Conservation (phyloP, 208 protist genomes). For the Trichomonas vaginalis region DNA sequence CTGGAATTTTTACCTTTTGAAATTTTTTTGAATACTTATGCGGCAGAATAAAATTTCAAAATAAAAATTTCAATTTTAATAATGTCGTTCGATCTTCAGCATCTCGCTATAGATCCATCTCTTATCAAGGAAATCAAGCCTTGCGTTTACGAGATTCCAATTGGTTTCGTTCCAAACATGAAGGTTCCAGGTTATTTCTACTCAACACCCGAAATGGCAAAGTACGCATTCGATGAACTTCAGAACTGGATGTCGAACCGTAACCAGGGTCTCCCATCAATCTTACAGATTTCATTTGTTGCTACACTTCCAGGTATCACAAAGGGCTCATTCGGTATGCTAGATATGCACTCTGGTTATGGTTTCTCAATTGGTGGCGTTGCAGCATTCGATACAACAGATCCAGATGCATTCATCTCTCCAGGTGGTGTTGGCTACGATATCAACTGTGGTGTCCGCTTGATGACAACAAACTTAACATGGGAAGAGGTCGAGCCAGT, state of each 20-base stretch:
- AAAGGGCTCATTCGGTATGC: slow-evolving; percentile 47
- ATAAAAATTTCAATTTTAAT: no score
- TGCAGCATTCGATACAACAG: slow-evolving; percentile 63
- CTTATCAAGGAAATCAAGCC: neutral
- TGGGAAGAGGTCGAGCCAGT: slow-evolving; percentile 38
- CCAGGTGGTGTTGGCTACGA: slow-evolving; percentile 57
- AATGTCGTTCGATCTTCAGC: no score
- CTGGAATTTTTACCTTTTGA: no score
- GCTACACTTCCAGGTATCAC: slow-evolving; percentile 61
- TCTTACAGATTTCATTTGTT: slow-evolving; percentile 61
- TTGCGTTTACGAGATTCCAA: neutral
- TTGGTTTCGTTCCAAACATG: no score
- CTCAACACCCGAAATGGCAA: slow-evolving; percentile 47
- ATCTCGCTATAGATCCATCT: neutral
- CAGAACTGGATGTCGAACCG: slow-evolving; percentile 7
- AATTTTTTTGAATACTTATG: no score
- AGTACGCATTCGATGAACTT: slow-evolving; percentile 52
- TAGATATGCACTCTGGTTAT: no score
- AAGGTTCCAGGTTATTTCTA: no score
- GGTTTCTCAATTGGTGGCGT: no score
- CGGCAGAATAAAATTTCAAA: no score
- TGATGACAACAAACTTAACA: slow-evolving; percentile 58
- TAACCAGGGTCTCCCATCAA: slow-evolving; percentile 54
- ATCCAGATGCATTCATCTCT: slow-evolving; percentile 59
- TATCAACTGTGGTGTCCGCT: slow-evolving; percentile 60